Percentiles rank a stretch among this genome's conserved stretches.
Evolutionary conservation across 164 flowering plant species (phyloP).

Genomic region (Berberis vulgaris): DNA sequence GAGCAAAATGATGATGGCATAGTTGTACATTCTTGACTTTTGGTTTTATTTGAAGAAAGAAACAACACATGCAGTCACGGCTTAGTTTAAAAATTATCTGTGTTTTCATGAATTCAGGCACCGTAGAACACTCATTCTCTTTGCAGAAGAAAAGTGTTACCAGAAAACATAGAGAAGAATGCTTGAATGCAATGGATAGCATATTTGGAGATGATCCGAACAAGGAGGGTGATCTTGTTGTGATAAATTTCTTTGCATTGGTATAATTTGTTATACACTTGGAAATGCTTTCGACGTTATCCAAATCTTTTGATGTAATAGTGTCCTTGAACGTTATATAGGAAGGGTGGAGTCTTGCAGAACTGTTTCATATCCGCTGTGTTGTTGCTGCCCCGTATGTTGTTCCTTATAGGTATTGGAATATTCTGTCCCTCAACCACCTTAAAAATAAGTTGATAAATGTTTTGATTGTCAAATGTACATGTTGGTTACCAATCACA

Average conservation of each 20-base stretch:
- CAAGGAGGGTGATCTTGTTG: slow-evolving; percentile 60
- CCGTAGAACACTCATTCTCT: slow-evolving; percentile 25
- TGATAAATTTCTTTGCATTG: slow-evolving; percentile 90
- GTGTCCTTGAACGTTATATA: slow-evolving; percentile 19
- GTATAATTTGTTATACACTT: slow-evolving; percentile 20
- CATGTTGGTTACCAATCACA: too few species aligned
- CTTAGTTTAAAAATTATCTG: background rate
- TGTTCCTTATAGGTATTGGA: slow-evolving; percentile 72
- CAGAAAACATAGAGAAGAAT: slow-evolving; percentile 56
- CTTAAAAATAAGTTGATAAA: too few species aligned
- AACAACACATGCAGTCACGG: background rate
- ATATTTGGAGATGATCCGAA: slow-evolving; percentile 47
- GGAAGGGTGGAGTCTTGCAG: slow-evolving; percentile 99
- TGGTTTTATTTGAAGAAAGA: background rate
- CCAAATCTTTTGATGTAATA: background rate
- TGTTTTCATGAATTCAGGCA: slow-evolving; percentile 25
- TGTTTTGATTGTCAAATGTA: background rate
- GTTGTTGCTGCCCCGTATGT: slow-evolving; percentile 90
- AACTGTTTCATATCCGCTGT: slow-evolving; percentile 65
- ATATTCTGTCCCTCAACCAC: background rate
- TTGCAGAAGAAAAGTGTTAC: slow-evolving; percentile 33
- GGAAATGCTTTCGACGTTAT: background rate
- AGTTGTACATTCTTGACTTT: too few species aligned
- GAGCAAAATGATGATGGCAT: too few species aligned
- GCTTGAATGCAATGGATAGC: slow-evolving; percentile 44